These are phyloP conservation scores for Fusarium beomiforme DNA, from an alignment of 2,329 filamentous ascomycete species.

Conservation along the genomic window DNA sequence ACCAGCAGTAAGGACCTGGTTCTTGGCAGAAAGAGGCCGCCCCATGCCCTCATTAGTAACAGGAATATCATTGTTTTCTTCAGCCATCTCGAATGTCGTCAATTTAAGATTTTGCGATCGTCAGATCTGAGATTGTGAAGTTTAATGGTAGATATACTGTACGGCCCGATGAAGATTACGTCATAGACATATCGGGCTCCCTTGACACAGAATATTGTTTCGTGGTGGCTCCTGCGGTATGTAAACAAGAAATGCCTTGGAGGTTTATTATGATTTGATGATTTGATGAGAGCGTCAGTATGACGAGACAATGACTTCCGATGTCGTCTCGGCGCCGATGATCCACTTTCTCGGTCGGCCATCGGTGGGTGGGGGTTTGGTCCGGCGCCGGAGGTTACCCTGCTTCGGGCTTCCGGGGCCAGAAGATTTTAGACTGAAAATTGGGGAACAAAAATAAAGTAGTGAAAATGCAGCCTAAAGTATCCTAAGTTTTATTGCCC, in stretches of 20 bases:
- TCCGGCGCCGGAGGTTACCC: constrained; percentile 4
- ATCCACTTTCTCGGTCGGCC: constrained; percentile 10
- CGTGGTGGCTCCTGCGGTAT: neutral
- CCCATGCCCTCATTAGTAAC: constrained; percentile 50
- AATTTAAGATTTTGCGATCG: constrained; percentile 18
- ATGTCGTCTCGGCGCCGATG: constrained; percentile 4
- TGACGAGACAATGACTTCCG: constrained; percentile 29
- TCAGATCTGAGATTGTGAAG: neutral
- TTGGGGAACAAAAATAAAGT: too few relatives aligned
- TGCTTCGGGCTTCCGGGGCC: too few relatives aligned
- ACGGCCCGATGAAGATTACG: constrained; percentile 6
- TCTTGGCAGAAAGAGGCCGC: constrained; percentile 62
- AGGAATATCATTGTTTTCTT: constrained; percentile 5
- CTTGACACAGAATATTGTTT: neutral
- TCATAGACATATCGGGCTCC: constrained; percentile 14
- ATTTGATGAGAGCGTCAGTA: constrained; percentile 37
- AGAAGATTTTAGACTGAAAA: too few relatives aligned
- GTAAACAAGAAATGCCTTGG: neutral
- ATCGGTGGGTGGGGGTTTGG: neutral
- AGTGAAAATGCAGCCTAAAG: too few relatives aligned
- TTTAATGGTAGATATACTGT: neutral
- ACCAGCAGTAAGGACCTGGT: constrained; percentile 69
- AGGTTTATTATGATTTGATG: neutral
- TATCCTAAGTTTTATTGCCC: too few relatives aligned
- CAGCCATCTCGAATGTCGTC: constrained; percentile 2